Evolutionary conservation across 768 basidiomycete genomes (phyloP).

Genomic region (Hygrophorus pudorinus): DNA sequence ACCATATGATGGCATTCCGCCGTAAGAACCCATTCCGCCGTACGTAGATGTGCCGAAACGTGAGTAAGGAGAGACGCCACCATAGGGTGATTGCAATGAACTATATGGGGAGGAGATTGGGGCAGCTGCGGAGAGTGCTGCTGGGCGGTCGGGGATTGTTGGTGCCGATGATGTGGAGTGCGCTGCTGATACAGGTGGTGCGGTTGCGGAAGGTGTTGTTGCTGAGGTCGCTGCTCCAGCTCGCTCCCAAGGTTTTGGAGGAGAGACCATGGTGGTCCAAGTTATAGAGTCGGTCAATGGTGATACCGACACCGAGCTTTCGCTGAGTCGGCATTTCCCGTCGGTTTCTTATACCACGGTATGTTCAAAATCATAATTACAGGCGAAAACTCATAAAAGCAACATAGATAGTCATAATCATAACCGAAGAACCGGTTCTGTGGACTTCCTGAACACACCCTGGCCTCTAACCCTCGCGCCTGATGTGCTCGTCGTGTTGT

Average conservation of each 20-base stretch:
- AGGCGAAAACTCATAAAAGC: too few relatives aligned
- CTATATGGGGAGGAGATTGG: slow-evolving; percentile 18
- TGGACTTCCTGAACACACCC: too few relatives aligned
- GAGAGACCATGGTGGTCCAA: slow-evolving; percentile 64
- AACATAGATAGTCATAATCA: too few relatives aligned
- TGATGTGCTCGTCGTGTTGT: background rate
- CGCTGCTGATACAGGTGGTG: slow-evolving; percentile 18
- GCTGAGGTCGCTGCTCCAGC: slow-evolving; percentile 29
- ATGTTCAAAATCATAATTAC: too few relatives aligned
- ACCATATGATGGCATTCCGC: slow-evolving; percentile 32
- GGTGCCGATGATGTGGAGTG: slow-evolving; percentile 22
- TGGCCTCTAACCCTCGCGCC: too few relatives aligned
- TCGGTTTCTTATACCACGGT: too few relatives aligned
- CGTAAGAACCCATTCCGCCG: slow-evolving; percentile 32
- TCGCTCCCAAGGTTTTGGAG: slow-evolving; percentile 88
- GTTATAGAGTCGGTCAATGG: too few relatives aligned
- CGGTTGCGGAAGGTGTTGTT: slow-evolving; percentile 16
- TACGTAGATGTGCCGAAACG: slow-evolving; percentile 8
- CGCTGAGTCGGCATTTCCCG: too few relatives aligned
- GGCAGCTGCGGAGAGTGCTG: slow-evolving; percentile 37
- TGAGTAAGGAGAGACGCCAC: slow-evolving; percentile 19
- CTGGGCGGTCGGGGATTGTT: slow-evolving; percentile 54
- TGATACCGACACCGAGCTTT: too few relatives aligned
- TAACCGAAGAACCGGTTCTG: too few relatives aligned
- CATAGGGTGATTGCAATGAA: slow-evolving; percentile 13